phyloP scores from a whole-genome alignment of 371 early-diverging fungal genomes.

The Mortierella sp. region DNA sequence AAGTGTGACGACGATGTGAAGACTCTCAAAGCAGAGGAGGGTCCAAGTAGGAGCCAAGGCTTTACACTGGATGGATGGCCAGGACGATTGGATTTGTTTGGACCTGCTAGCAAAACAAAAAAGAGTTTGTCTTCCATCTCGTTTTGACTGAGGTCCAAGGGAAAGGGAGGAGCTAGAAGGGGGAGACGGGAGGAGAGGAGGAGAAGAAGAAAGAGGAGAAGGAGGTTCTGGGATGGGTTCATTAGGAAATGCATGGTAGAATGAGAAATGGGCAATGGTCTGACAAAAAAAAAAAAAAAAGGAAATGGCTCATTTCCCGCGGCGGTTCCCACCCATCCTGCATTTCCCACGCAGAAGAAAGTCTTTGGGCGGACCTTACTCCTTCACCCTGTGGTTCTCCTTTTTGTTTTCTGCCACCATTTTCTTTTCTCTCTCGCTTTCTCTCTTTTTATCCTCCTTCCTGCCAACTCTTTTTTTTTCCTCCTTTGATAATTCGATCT shows the following conservation, averaged over 20 bases:
- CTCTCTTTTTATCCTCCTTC: neutral
- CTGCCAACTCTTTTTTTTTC: neutral
- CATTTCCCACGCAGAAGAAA: neutral
- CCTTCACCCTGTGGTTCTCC: neutral
- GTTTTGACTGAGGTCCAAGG: too few species aligned
- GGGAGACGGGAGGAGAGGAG: too few species aligned
- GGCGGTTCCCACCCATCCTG: neutral
- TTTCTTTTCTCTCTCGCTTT: neutral
- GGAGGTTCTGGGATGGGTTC: neutral
- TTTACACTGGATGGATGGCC: too few species aligned
- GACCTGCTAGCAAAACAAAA: too few species aligned
- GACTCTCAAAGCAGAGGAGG: too few species aligned
- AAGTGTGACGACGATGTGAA: too few species aligned
- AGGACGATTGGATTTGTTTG: too few species aligned
- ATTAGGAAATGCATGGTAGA: neutral
- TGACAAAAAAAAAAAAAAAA: neutral
- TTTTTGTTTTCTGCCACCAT: neutral
- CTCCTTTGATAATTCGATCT: slow-evolving; percentile 3
- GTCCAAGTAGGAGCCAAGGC: too few species aligned
- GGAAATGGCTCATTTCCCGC: neutral
- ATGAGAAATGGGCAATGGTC: neutral
- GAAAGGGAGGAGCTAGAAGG: too few species aligned
- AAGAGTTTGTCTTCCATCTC: too few species aligned
- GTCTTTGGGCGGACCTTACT: slow-evolving; percentile 5
- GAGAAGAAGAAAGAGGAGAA: neutral